Percentiles rank a stretch among this genome's conserved stretches.
Evolutionary conservation across 116 monocot species (phyloP).

Genomic region (Zostera marina): DNA sequence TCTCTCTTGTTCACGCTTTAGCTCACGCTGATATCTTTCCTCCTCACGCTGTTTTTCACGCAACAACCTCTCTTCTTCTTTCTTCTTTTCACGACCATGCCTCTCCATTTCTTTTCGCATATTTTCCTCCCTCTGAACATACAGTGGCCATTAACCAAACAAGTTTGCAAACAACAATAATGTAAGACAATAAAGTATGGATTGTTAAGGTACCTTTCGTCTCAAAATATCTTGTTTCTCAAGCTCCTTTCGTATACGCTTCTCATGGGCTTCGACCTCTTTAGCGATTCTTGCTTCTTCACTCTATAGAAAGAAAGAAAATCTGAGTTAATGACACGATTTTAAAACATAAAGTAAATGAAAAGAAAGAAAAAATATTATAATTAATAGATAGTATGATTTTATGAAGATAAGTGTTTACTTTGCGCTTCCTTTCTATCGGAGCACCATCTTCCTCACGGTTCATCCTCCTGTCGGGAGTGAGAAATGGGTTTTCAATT

Average conservation of each 20-base stretch:
- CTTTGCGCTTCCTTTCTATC: constrained; percentile 65
- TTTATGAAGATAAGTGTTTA: constrained; percentile 4
- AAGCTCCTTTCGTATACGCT: constrained; percentile 57
- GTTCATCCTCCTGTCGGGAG: constrained; percentile 42
- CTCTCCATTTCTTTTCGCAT: constrained; percentile 73
- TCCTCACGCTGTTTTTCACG: constrained; percentile 74
- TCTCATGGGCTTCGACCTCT: constrained; percentile 86
- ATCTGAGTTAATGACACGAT: not conserved
- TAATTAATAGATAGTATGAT: not conserved
- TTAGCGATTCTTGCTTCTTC: constrained; percentile 72
- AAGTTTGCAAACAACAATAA: not conserved
- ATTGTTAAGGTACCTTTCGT: constrained; percentile 45
- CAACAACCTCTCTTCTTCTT: constrained; percentile 76
- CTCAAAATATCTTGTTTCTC: constrained; percentile 83
- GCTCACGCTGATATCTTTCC: constrained; percentile 59
- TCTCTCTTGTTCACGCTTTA: constrained; percentile 59
- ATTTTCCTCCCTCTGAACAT: constrained; percentile 63
- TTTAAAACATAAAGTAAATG: not conserved
- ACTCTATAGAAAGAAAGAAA: constrained; percentile 16
- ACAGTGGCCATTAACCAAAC: not conserved
- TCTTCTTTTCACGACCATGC: constrained; percentile 65
- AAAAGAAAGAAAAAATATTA: not conserved
- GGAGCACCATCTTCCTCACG: constrained; percentile 53
- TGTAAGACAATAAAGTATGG: not conserved
- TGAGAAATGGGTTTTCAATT: constrained; percentile 35